phyloP scores from a whole-genome alignment of 2,329 filamentous ascomycete species.

The Fusarium kyushuense region DNA sequence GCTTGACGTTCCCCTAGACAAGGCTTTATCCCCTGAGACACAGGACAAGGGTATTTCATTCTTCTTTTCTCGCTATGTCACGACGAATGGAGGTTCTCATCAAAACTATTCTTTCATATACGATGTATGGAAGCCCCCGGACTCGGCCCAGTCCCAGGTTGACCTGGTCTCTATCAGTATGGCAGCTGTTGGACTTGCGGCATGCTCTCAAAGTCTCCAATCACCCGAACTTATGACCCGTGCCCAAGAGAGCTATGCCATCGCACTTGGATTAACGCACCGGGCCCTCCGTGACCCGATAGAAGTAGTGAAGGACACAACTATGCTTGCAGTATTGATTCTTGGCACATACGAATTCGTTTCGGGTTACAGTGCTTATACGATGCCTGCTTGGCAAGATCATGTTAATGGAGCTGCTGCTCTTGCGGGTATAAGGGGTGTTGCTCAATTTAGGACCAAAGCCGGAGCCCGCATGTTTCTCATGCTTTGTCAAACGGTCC shows the following conservation, averaged over 20 bases:
- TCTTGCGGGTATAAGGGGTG: constrained; percentile 63
- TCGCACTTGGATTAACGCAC: constrained; percentile 64
- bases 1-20: constrained; percentile 32
- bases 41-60: constrained; percentile 61
- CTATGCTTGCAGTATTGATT: constrained; percentile 66
- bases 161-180: constrained; percentile 65
- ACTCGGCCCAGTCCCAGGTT: constrained; percentile 49
- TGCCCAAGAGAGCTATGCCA: constrained; percentile 64
- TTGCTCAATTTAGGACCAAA: constrained; percentile 59
- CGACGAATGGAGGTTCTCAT: constrained; percentile 59
- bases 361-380: constrained; percentile 60
- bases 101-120: constrained; percentile 67
- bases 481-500: constrained; percentile 64
- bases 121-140: constrained; percentile 63
- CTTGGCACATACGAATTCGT: constrained; percentile 68
- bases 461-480: constrained; percentile 65
- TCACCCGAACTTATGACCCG: constrained; percentile 59
- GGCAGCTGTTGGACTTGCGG: constrained; percentile 66
- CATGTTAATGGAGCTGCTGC: constrained; percentile 66
- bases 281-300: constrained; percentile 60
- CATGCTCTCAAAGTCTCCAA: constrained; percentile 61
- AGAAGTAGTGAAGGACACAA: constrained; percentile 61
- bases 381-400: constrained; percentile 64
- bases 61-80: constrained; percentile 65
- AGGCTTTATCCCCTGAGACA: constrained; percentile 41